Evolutionary conservation across 768 basidiomycete genomes (phyloP).

Genomic region (Naganishia onofrii): DNA sequence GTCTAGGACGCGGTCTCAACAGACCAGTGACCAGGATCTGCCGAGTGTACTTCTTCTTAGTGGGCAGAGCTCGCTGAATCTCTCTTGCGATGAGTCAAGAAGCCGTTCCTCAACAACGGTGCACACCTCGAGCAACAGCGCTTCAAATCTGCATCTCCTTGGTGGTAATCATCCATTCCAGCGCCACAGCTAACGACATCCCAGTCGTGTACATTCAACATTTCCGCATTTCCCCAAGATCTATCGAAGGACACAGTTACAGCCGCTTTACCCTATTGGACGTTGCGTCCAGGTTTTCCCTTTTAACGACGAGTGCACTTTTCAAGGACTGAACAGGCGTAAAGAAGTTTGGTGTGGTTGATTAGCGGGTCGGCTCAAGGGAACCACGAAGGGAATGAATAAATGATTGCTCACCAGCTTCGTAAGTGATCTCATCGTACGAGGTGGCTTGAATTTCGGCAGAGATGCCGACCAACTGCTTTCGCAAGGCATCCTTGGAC

Average conservation of each 20-base stretch:
- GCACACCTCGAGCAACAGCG: neutral
- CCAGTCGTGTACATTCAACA: neutral
- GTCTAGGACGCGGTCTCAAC: too few species aligned
- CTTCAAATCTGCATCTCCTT: neutral
- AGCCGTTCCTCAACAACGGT: neutral
- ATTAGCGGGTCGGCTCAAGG: too few species aligned
- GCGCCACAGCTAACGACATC: neutral
- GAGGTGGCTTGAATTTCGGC: conserved; percentile 86
- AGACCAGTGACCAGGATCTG: too few species aligned
- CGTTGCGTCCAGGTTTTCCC: conserved; percentile 4
- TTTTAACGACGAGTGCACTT: conserved; percentile 29
- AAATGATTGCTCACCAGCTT: conserved; percentile 59
- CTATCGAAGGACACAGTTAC: neutral
- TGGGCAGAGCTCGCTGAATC: too few species aligned
- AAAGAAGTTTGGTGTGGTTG: too few species aligned
- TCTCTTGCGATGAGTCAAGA: too few species aligned
- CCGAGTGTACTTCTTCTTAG: too few species aligned
- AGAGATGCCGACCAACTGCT: conserved; percentile 69
- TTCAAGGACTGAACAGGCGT: conserved; percentile 21
- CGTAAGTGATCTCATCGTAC: conserved; percentile 66
- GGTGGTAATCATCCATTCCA: neutral
- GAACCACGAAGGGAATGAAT: too few species aligned
- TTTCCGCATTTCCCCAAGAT: neutral
- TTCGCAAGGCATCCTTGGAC: conserved; percentile 76
- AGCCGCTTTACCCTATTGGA: neutral